Base-by-base conservation (phyloP, 768 basidiomycete genomes). In the Podaxis carcinomalis region DNA sequence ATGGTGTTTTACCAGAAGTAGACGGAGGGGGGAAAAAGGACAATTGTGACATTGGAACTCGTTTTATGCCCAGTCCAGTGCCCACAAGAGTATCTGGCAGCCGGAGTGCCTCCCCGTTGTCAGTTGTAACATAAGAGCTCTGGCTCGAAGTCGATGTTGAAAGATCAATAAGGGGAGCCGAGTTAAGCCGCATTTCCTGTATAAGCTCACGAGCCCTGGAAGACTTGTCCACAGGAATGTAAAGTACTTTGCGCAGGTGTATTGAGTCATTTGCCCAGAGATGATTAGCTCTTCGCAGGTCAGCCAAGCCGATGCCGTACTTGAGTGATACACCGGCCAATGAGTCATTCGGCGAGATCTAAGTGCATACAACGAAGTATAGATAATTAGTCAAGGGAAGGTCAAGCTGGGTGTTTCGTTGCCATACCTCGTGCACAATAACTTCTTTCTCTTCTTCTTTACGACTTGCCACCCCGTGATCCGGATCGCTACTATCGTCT, bases 211-310 rank as follows among this genome's bases (percentile, higher is more conserved):
- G 76, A 50, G 80, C 74, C 23, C 80, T 80, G 32, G 80, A 75
- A 23, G 84, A 79, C 63, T 79, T 79, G 54, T 88, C 84, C 37
- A 88, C 68, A 0, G 95, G 94, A 59, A 98, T 88, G 67, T 90
- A 87, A 37, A 97, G 83, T 5, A 85, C 78, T 50, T 86, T 86
- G 28, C 95, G 89, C 36, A 95, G 82, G 74, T 96, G 93, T 50
- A 99, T 90, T 1, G 93, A 83, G 70, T 98, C 97, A 5, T 92
- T 89, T 5, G 93, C 72, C 97, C 97, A 99, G 6, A 99, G 78
- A 65, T 95, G 92, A 72, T 99, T 99, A 51, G 88, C 87, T 66
- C 87, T 81, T 51, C 95, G 88, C 11, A 99, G 81, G 13, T 90
- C 88, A 27, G 92, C 82, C 56, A 97, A 78, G 16, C 88, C 83